Conservation (phyloP, 2,329 filamentous ascomycete species). For the Botrytis tulipae region DNA sequence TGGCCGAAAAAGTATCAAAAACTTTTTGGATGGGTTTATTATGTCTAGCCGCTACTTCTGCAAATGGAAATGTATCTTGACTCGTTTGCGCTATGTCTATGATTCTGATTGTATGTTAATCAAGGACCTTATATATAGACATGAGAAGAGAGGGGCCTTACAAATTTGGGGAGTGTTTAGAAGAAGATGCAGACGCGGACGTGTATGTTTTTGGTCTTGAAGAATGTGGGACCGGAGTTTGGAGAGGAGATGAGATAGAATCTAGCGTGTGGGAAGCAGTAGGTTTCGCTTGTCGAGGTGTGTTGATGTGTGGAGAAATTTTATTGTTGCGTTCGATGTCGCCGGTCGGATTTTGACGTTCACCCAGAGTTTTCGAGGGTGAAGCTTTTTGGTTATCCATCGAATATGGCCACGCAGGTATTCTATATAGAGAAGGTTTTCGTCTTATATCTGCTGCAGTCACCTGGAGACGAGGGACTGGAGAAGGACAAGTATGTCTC, state of each 20-base stretch:
- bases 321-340: too few species aligned
- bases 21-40: slow-evolving; percentile 45
- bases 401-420: slow-evolving; percentile 29
- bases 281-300: neutral
- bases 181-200: slow-evolving; percentile 5
- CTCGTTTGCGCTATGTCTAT: slow-evolving; percentile 51
- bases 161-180: slow-evolving; percentile 33
- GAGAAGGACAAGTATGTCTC: neutral
- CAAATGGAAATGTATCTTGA: slow-evolving; percentile 47
- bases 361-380: too few species aligned
- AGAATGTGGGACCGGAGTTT: neutral
- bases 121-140: neutral
- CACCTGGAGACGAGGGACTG: neutral
- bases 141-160: slow-evolving; percentile 23
- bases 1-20: slow-evolving; percentile 48
- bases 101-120: slow-evolving; percentile 41
- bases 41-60: slow-evolving; percentile 47
- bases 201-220: slow-evolving; percentile 12
- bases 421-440: slow-evolving; percentile 34
- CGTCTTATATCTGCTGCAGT: slow-evolving; percentile 29
- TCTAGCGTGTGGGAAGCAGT: neutral
- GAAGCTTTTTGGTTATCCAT: neutral
- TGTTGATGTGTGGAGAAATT: neutral
- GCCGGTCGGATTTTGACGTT: neutral
- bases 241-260: neutral